Percentiles rank a stretch among this genome's conserved stretches.
phyloP scores from a whole-genome alignment of 208 protist genomes.

The Leishmania tropica region DNA sequence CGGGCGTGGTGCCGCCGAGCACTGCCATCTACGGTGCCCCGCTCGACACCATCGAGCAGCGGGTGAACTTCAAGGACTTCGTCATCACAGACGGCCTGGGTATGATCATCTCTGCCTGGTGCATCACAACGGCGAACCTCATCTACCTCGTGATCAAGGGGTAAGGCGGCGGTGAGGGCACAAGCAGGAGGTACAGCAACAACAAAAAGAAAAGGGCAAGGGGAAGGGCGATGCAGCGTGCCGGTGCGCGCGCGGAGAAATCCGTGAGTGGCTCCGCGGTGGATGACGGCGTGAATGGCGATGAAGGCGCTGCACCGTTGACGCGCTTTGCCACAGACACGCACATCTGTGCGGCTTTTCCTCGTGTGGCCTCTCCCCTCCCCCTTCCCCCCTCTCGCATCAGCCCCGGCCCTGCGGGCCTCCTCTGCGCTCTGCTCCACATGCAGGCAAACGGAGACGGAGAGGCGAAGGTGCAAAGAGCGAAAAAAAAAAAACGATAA shows the following conservation, averaged over 20 bases:
- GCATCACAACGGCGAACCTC: constrained; percentile 24
- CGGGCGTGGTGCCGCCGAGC: constrained; percentile 1
- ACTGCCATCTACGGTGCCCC: constrained; percentile 11
- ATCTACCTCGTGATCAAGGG: constrained; percentile 43
- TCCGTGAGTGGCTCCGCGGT: not conserved
- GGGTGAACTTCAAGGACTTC: constrained; percentile 41
- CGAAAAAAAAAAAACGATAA: not conserved
- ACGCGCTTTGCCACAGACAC: too few relatives aligned
- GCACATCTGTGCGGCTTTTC: too few relatives aligned
- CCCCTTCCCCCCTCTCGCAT: not conserved
- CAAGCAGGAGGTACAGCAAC: not conserved
- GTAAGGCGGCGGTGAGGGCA: constrained; percentile 12
- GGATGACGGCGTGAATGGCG: not conserved
- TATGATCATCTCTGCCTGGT: constrained; percentile 57
- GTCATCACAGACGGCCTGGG: constrained; percentile 54
- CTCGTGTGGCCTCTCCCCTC: not conserved
- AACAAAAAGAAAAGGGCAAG: too few relatives aligned
- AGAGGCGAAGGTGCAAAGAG: not conserved
- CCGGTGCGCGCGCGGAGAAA: not conserved
- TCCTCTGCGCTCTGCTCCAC: not conserved
- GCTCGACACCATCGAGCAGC: constrained; percentile 30
- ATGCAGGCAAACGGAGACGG: not conserved
- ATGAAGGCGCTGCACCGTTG: not conserved
- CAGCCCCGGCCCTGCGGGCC: not conserved
- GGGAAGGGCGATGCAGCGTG: too few relatives aligned